Conservation (phyloP, 2,329 filamentous ascomycete genomes). For the Teratosphaeria gauchensis region DNA sequence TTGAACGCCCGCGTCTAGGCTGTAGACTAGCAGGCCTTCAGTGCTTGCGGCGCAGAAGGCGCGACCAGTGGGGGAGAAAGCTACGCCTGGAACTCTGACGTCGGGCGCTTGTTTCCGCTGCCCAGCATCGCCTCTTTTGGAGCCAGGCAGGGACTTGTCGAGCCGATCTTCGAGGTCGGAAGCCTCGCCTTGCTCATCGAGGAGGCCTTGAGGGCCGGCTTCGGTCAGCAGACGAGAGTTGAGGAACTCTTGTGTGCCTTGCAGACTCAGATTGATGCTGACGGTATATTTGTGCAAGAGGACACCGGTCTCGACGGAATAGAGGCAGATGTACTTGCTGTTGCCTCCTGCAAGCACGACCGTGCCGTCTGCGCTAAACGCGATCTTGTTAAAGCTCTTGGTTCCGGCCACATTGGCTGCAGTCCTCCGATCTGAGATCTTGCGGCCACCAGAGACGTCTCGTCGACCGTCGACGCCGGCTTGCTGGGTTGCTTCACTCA, state of each 20-base stretch:
- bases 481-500: slow-evolving; percentile 78
- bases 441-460: slow-evolving; percentile 87
- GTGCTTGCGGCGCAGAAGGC: slow-evolving; percentile 93
- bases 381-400: slow-evolving; percentile 80
- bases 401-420: slow-evolving; percentile 85
- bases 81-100: slow-evolving; percentile 73
- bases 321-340: slow-evolving; percentile 97
- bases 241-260: slow-evolving; percentile 92
- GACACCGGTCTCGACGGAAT: slow-evolving; percentile 87
- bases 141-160: slow-evolving; percentile 71
- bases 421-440: slow-evolving; percentile 75
- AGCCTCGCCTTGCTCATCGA: slow-evolving; percentile 79
- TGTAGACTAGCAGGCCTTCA: slow-evolving; percentile 89
- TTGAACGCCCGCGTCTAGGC: slow-evolving; percentile 68
- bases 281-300: slow-evolving; percentile 93
- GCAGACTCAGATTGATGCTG: slow-evolving; percentile 87
- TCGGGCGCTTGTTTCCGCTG: slow-evolving; percentile 62
- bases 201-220: slow-evolving; percentile 71
- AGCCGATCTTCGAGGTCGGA: slow-evolving; percentile 81
- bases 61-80: slow-evolving; percentile 79
- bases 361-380: slow-evolving; percentile 84
- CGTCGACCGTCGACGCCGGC: slow-evolving; percentile 79
- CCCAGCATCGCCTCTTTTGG: slow-evolving; percentile 78
- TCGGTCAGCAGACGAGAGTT: slow-evolving; percentile 89
- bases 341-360: slow-evolving; percentile 86